These are phyloP conservation scores for Penicillium expansum DNA, from an alignment of 2,329 filamentous ascomycete genomes.

Conservation along the genomic window DNA sequence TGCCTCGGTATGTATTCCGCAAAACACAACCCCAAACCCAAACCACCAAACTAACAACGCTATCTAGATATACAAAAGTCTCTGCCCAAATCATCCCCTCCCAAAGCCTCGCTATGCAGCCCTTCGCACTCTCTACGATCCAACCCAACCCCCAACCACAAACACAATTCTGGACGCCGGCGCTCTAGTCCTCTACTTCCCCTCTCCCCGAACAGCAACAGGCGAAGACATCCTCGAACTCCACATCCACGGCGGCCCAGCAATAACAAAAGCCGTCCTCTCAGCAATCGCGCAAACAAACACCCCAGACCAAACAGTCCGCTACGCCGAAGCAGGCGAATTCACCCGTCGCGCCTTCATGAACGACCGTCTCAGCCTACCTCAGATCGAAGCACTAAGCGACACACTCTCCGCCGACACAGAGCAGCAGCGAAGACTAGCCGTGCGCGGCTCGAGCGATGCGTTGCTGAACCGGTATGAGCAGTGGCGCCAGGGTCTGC, in stretches of 20 bases:
- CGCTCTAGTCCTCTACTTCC: constrained; percentile 80
- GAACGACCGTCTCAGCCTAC: constrained; percentile 79
- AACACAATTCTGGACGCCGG: constrained; percentile 66
- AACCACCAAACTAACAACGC: neutral
- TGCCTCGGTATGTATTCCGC: constrained; percentile 52
- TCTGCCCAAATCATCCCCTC: constrained; percentile 56
- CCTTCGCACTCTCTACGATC: constrained; percentile 71
- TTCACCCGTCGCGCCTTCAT: constrained; percentile 92
- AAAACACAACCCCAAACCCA: neutral
- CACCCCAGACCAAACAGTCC: constrained; percentile 49
- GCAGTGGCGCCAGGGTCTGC: constrained; percentile 70
- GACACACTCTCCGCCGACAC: constrained; percentile 67
- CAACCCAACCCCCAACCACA: constrained; percentile 38
- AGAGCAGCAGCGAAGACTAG: constrained; percentile 86
- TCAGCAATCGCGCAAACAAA: constrained; percentile 62
- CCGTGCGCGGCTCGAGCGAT: constrained; percentile 73
- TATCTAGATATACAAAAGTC: constrained; percentile 60
- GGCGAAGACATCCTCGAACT: constrained; percentile 91
- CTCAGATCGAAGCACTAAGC: constrained; percentile 69
- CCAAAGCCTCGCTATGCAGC: constrained; percentile 64
- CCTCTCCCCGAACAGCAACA: constrained; percentile 76
- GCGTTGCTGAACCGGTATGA: constrained; percentile 75
- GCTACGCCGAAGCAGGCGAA: constrained; percentile 91
- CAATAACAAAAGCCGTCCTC: constrained; percentile 83
- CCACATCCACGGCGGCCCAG: constrained; percentile 88